Evolutionary conservation across 2,329 filamentous ascomycete genomes (phyloP).

Genomic region (Pestalotiopsis fici): DNA sequence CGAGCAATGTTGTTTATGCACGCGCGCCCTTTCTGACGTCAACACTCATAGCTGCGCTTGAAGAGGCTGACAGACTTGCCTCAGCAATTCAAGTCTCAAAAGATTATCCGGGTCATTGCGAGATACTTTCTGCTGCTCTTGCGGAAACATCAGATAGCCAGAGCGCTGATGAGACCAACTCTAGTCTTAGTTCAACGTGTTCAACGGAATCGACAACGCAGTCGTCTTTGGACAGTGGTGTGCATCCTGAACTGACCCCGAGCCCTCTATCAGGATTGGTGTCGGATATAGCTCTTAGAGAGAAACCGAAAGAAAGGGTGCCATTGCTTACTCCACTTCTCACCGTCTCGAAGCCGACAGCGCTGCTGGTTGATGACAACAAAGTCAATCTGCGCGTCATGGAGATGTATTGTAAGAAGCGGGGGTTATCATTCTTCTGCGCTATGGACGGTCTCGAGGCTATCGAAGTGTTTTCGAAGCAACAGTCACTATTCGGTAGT

Average conservation of each 20-base stretch:
- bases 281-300: neutral
- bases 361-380: conserved; percentile 49
- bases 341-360: neutral
- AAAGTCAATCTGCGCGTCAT: conserved; percentile 49
- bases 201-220: no score
- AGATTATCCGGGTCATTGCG: neutral
- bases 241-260: no score
- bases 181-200: no score
- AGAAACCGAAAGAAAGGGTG: neutral
- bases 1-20: conserved; percentile 9
- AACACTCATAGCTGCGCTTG: neutral
- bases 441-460: conserved; percentile 46
- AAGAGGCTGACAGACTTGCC: conserved; percentile 1
- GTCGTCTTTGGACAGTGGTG: no score
- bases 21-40: conserved; percentile 6
- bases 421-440: conserved; percentile 39
- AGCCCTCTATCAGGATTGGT: no score
- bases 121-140: neutral
- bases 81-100: neutral
- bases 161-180: no score
- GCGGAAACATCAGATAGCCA: no score
- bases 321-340: neutral
- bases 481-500: neutral
- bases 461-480: conserved; percentile 33
- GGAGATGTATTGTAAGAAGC: conserved; percentile 45